A percentile compares a stretch with the other conserved stretches of the same genome.
phyloP scores from a whole-genome alignment of 2,329 filamentous ascomycete species.

The Aspergillus ruber region DNA sequence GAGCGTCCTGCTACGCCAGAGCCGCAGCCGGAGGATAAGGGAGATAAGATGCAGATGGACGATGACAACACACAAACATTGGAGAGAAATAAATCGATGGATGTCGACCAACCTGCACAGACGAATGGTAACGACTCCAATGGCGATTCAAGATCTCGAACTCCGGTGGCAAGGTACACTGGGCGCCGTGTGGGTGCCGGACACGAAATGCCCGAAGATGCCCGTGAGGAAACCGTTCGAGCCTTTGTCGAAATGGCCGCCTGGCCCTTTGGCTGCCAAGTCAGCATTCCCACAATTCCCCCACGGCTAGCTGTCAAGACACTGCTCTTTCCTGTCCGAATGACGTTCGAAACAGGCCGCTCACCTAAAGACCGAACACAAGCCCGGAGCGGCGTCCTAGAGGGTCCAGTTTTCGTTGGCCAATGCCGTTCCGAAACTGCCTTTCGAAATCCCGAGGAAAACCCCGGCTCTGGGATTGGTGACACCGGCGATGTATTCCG shows the following conservation, averaged over 20 bases:
- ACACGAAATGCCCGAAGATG: slow-evolving; percentile 52
- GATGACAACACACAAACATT: slow-evolving; percentile 8
- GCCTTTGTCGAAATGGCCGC: slow-evolving; percentile 52
- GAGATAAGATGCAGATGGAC: slow-evolving; percentile 14
- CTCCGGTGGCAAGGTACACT: slow-evolving; percentile 41
- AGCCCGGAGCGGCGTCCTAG: slow-evolving; percentile 49
- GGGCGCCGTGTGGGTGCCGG: slow-evolving; percentile 54
- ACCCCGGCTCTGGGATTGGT: slow-evolving; percentile 23
- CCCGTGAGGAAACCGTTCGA: slow-evolving; percentile 50
- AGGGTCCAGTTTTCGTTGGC: slow-evolving; percentile 52
- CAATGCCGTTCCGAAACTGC: slow-evolving; percentile 51
- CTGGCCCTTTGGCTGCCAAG: slow-evolving; percentile 53
- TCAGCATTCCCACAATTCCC: slow-evolving; percentile 42
- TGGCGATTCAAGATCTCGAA: background rate
- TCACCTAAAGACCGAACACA: slow-evolving; percentile 47
- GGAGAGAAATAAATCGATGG: slow-evolving; percentile 16
- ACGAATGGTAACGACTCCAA: background rate
- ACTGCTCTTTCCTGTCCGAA: slow-evolving; percentile 51
- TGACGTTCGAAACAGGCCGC: slow-evolving; percentile 50
- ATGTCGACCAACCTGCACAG: slow-evolving; percentile 12
- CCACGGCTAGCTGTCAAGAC: slow-evolving; percentile 44
- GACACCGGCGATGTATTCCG: slow-evolving; percentile 50
- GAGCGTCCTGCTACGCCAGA: slow-evolving; percentile 28
- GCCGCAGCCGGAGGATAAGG: slow-evolving; percentile 11
- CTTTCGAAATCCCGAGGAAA: slow-evolving; percentile 39